Evolutionary conservation across 176 grass and related monocot species (phyloP), one percentile per base, ranked within the genome.

Genomic region (Cocos nucifera): DNA sequence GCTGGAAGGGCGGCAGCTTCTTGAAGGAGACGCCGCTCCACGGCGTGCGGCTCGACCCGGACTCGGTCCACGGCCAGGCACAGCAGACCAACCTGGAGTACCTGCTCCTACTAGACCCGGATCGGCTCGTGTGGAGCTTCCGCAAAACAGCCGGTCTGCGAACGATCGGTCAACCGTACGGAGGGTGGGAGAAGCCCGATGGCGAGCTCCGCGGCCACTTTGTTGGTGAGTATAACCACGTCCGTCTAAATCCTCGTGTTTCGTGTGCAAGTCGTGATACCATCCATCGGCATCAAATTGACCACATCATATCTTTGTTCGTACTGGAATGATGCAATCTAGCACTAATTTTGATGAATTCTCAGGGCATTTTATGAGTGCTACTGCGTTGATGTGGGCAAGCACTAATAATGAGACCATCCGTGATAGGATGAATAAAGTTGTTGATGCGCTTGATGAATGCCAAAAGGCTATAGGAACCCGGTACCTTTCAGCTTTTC

Each of bases 401-500:
- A 97, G 87, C 73, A 91, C 87, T 2, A 75, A 85, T 58, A 88
- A 91, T 65, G 64, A 54, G 53, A 78, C 84, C 35, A 80, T 97
- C 50, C 78, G 75, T 57, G 73, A 61, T 21, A 91, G 73, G 67
- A 97, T 97, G 87, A 27, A 69, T 6, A 62, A 62, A 12, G 77
- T 88, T 32, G 78, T 97, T 29, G 80, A 88, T 70, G 84, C 70
- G 0, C 84, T 97, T 4, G 48, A 76, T 35, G 69, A 58, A 32
- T 97, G 92, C 77, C 92, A 97, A 83, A 64, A 69, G 52, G 61
- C 73, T 1, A 58, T 76, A 35, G 92, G 87, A 53, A 73, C 75
- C 0, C 87, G 92, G 25, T 97, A 97, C 70, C 92, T 97, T 65
- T 91, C 92, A 58, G 92, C 92, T 56, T 97, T 97, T 70, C 92